Conservation (phyloP, 225 moss, liverwort and hornwort species). For the Ulota crispa region DNA sequence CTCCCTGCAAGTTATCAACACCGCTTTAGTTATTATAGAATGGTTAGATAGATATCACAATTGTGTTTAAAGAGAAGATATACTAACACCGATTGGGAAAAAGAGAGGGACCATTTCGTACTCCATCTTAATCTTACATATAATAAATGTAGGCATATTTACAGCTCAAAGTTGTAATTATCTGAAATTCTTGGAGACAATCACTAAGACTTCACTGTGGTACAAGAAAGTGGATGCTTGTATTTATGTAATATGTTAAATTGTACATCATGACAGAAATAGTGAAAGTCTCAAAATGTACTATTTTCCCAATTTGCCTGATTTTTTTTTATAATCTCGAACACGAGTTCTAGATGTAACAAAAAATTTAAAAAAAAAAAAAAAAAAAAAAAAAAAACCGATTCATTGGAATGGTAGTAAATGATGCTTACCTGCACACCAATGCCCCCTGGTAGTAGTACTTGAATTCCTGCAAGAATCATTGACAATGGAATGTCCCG, state of each 20-base stretch:
- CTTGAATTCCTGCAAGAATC: constrained; percentile 65
- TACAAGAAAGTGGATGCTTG: too few species aligned
- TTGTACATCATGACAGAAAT: too few species aligned
- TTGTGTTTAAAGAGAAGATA: neutral
- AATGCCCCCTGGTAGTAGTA: constrained; percentile 59
- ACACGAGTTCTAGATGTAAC: neutral
- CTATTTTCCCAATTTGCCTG: too few species aligned
- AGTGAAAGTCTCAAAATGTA: too few species aligned
- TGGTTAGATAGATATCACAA: neutral
- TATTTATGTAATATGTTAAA: too few species aligned
- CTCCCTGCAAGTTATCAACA: constrained; percentile 38
- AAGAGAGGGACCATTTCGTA: too few species aligned
- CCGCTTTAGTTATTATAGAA: neutral
- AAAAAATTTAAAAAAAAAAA: neutral
- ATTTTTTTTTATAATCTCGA: neutral
- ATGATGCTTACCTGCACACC: constrained; percentile 55
- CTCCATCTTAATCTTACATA: too few species aligned
- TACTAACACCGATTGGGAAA: too few species aligned
- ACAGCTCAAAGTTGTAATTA: too few species aligned
- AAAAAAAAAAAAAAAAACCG: neutral
- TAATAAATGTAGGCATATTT: too few species aligned
- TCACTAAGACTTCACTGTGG: too few species aligned
- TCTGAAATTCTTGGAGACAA: too few species aligned
- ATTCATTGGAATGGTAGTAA: neutral
- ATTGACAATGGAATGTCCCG: constrained; percentile 58